phyloP scores from a whole-genome alignment of 2,329 filamentous ascomycete species.

The Calonectria ilicicola region DNA sequence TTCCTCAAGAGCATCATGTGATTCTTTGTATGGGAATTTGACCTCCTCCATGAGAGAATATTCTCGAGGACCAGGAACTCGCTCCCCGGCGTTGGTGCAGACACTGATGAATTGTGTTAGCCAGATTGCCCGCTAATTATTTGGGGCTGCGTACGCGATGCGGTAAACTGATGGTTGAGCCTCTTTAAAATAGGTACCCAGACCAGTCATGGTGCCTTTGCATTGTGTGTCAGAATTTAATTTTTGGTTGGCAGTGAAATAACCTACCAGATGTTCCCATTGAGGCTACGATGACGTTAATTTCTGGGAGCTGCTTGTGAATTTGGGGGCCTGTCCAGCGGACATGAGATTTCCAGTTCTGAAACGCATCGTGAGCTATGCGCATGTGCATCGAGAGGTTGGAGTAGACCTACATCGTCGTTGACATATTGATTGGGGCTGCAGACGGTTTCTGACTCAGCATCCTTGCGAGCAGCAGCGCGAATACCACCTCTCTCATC shows the following conservation, averaged over 20 bases:
- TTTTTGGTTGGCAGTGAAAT: no score
- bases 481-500: conserved; percentile 48
- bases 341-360: conserved; percentile 67
- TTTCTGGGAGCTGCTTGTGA: conserved; percentile 65
- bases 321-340: conserved; percentile 72
- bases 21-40: conserved; percentile 67
- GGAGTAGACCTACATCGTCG: conserved; percentile 38
- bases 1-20: conserved; percentile 67
- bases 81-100: conserved; percentile 67
- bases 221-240: neutral
- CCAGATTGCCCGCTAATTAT: neutral
- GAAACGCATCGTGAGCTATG: neutral
- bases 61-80: conserved; percentile 68
- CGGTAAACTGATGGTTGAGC: conserved; percentile 60
- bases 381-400: fast-evolving
- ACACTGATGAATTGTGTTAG: conserved; percentile 54
- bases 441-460: conserved; percentile 43
- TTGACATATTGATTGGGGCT: conserved; percentile 52
- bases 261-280: conserved; percentile 61
- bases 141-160: conserved; percentile 43
- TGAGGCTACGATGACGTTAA: conserved; percentile 65
- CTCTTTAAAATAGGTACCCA: conserved; percentile 63
- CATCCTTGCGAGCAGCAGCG: conserved; percentile 44
- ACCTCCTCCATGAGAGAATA: conserved; percentile 62
- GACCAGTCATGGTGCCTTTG: conserved; percentile 58